These are phyloP conservation scores for Mortierella sp. DNA, from an alignment of 371 early-diverging fungal genomes.

Conservation along the genomic window DNA sequence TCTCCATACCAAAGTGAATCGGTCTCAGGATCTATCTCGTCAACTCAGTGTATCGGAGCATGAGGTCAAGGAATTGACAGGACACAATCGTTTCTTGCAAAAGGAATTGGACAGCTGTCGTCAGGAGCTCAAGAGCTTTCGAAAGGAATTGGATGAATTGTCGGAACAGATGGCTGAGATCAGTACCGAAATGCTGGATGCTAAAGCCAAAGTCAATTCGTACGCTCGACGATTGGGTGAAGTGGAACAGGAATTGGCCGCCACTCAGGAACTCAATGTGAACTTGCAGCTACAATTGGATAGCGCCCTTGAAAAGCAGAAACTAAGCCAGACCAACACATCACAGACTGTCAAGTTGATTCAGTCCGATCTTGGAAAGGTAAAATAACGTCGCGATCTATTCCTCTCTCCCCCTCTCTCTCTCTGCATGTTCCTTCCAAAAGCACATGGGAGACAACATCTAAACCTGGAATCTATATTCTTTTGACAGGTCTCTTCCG, in stretches of 20 bases:
- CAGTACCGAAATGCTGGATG: slow-evolving; percentile 72
- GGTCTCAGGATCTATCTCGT: slow-evolving; percentile 51
- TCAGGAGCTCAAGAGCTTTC: slow-evolving; percentile 65
- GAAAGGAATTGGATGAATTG: slow-evolving; percentile 71
- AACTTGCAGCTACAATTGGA: slow-evolving; percentile 67
- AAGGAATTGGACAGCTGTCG: slow-evolving; percentile 70
- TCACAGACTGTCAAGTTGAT: slow-evolving; percentile 71
- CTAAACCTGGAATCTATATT: neutral
- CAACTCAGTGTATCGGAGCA: slow-evolving; percentile 48
- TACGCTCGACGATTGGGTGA: slow-evolving; percentile 73
- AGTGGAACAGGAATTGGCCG: slow-evolving; percentile 70
- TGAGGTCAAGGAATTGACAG: slow-evolving; percentile 49
- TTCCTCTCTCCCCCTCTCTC: too few species aligned
- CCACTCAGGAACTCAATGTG: slow-evolving; percentile 71
- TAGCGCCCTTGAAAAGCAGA: slow-evolving; percentile 67
- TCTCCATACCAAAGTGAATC: slow-evolving; percentile 60
- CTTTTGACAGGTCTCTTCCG: slow-evolving; percentile 61
- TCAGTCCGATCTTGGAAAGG: slow-evolving; percentile 71
- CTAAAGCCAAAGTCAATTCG: slow-evolving; percentile 66
- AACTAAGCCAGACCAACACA: slow-evolving; percentile 69
- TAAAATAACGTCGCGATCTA: too few species aligned
- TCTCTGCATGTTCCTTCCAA: too few species aligned
- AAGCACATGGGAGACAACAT: too few species aligned
- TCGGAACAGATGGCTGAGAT: slow-evolving; percentile 74
- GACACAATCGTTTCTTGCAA: slow-evolving; percentile 63